Percentiles rank a stretch among this genome's conserved stretches.
phyloP scores from a whole-genome alignment of 495 filamentous ascomycete genomes.

The Talaromyces trachyspermus region DNA sequence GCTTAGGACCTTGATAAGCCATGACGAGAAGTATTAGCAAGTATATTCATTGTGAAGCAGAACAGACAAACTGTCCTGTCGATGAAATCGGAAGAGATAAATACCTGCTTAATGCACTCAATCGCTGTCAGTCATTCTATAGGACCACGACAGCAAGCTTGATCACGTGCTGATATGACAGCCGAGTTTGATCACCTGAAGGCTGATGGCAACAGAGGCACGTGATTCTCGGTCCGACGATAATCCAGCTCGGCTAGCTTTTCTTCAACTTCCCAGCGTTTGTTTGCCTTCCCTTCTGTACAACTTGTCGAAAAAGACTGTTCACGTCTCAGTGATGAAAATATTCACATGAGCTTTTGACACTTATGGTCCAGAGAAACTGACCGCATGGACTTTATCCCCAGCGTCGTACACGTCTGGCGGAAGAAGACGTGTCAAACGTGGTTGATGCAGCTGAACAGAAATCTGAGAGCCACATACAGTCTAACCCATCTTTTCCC shows the following conservation, averaged over 20 bases:
- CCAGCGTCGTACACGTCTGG: not conserved
- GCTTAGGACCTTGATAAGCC: conserved; percentile 3
- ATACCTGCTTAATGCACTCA: not conserved
- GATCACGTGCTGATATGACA: conserved; percentile 7
- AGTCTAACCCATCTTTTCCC: not conserved
- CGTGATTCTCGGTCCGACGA: conserved; percentile 6
- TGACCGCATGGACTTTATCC: conserved; percentile 20
- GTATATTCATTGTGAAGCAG: conserved; percentile 3
- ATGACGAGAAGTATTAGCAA: not conserved
- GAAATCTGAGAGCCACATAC: conserved; percentile 25
- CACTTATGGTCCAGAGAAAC: conserved; percentile 17
- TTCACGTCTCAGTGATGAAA: conserved; percentile 8
- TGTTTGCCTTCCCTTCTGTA: not conserved
- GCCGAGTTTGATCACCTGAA: not conserved
- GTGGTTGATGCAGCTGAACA: conserved; percentile 24
- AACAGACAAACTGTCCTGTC: no score
- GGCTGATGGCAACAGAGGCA: not conserved
- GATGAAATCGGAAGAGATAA: not conserved
- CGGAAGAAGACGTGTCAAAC: conserved; percentile 9
- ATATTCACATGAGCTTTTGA: conserved; percentile 8
- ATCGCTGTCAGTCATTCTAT: not conserved
- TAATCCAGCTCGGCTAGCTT: conserved; percentile 8
- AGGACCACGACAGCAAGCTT: not conserved
- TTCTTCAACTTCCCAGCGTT: not conserved
- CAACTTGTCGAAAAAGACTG: conserved; percentile 4